phyloP scores from a whole-genome alignment of 768 basidiomycete species.

The Russula foetens region DNA sequence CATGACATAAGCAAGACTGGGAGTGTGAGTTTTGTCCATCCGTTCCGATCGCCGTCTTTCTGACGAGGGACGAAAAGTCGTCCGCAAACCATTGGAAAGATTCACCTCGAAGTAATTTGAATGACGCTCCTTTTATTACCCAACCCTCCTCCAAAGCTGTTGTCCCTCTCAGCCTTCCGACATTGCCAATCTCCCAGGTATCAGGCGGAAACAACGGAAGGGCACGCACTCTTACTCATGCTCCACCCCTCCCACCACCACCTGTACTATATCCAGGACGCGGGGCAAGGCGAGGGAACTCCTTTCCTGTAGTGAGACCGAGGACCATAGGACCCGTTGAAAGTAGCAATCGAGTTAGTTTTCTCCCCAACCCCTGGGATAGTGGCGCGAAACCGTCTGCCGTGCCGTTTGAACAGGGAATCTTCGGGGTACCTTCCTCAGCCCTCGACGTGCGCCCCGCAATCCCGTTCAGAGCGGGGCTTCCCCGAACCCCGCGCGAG shows the following conservation, averaged over 20 bases:
- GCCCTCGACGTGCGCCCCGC: no score
- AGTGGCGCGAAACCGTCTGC: not conserved
- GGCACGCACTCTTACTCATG: not conserved
- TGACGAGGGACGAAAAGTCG: not conserved
- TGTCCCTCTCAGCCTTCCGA: not conserved
- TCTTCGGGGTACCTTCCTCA: not conserved
- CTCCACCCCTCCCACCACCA: not conserved
- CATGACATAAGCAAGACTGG: not conserved
- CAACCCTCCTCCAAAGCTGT: not conserved
- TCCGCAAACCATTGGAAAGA: not conserved
- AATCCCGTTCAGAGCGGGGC: not conserved
- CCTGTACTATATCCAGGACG: not conserved
- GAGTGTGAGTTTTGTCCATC: not conserved
- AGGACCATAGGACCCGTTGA: not conserved
- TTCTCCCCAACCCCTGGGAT: conserved; percentile 8
- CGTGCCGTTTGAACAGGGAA: not conserved
- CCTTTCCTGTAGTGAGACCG: not conserved
- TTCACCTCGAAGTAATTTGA: not conserved
- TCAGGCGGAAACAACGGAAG: not conserved
- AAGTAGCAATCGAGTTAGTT: not conserved
- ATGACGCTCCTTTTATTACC: not conserved
- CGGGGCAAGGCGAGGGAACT: not conserved
- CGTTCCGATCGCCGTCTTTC: not conserved
- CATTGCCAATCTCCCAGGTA: no score
- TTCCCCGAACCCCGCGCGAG: not conserved